These are phyloP conservation scores for Rhizodiscina lignyota DNA, from an alignment of 495 filamentous ascomycete species.

Conservation along the genomic window DNA sequence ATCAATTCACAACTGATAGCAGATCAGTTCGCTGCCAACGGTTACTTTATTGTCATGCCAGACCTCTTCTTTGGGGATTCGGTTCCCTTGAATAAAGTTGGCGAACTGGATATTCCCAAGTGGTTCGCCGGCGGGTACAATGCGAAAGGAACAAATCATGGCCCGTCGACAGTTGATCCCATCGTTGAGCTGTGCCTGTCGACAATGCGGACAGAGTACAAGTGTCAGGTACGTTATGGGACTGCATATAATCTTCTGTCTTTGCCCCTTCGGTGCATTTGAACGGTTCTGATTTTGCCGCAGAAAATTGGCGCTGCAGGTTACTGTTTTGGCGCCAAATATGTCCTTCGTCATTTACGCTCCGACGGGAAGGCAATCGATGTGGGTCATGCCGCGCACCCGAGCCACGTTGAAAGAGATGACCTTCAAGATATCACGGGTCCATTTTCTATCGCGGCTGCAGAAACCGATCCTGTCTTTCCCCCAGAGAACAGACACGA, in stretches of 20 bases:
- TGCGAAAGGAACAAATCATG: too few species aligned
- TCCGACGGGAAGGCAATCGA: constrained; percentile 2
- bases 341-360: constrained; percentile 3
- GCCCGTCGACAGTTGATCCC: neutral
- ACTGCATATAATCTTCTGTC: too few species aligned
- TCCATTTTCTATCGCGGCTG: constrained; percentile 5
- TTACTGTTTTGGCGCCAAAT: constrained; percentile 5
- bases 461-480: constrained; percentile 1
- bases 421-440: constrained; percentile 3
- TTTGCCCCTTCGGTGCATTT: too few species aligned
- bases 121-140: too few species aligned
- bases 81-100: constrained; percentile 1
- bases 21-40: constrained; percentile 5
- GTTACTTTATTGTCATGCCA: constrained; percentile 3
- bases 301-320: constrained; percentile 1
- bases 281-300: too few species aligned
- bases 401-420: neutral
- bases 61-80: constrained; percentile 3
- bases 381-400: constrained; percentile 2
- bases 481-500: neutral
- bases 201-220: too few species aligned
- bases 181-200: neutral
- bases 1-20: constrained; percentile 50
- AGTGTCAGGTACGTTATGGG: too few species aligned
- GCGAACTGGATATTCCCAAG: too few species aligned